Base-by-base conservation (phyloP, 2,329 filamentous ascomycete species). In the Byssothecium circinans region DNA sequence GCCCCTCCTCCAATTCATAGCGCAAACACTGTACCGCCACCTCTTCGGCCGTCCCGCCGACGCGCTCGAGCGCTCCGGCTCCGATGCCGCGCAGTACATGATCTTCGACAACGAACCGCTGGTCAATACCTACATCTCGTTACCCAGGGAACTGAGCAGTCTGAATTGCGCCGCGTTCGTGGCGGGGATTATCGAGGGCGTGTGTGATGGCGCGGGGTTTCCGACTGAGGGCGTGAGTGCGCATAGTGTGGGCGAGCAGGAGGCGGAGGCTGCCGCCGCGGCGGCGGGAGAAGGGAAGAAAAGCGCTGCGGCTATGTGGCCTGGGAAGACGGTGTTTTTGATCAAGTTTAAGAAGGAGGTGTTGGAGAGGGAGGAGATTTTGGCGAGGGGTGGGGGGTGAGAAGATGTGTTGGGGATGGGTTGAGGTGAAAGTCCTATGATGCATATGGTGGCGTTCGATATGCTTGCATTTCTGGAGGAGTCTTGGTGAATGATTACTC, bases 91-190 rank as follows among this genome's bases (percentile, higher is more conserved):
- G 61, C 92, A 97, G 77, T 99, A 97, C 78, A 97, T 99, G 92
- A 94, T 99, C 62, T 89, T 91, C 62, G 94, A 99, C 75, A 97
- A 99, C 74, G 94, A 97, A 70, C 94, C 94, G 18, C 80, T 97
- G 41, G 92, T 97, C 32, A 97, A 96, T 73, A 86, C 87, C 53
- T 97, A 94, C 75, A 88, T 99, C 67, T 90, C 85, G 62, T 87
- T 97, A 43, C 94, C 94, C 14, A 87, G 87, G 65, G 94, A 99
- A 74, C 95, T 99, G 89, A 91, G 83, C 73, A 89, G 94, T 81
- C 80, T 99, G 65, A 97, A 96, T 72, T 96, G 92, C 73, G 94
- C 92, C 15, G 94, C 94, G 8, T 99, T 89, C 68, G 91, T 96
- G 17, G 94, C 94, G 1, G 94, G 94, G 15, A 88, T 99, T 54